Conservation (phyloP, 176 grass and related monocot genomes). For the Panicum miliaceum region DNA sequence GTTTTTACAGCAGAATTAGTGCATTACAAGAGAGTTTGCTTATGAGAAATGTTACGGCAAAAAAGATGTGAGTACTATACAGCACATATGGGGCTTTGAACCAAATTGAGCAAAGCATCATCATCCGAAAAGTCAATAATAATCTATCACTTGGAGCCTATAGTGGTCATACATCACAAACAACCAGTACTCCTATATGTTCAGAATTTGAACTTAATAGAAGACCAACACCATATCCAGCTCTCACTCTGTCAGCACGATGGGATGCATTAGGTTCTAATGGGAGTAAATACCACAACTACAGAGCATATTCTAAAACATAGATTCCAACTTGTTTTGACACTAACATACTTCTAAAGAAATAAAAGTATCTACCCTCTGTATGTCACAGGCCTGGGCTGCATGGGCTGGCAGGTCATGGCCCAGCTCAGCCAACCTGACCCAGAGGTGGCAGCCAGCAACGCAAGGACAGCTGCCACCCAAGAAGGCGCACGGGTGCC, state of each 20-base stretch:
- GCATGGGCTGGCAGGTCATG: not conserved
- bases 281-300: not conserved
- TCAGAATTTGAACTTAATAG: not conserved
- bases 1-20: constrained; percentile 31
- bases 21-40: constrained; percentile 6
- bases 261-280: not conserved
- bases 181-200: constrained; percentile 3
- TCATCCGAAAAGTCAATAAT: no score
- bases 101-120: not conserved
- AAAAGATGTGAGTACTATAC: not conserved
- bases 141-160: not conserved
- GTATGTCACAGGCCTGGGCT: not conserved
- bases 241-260: not conserved
- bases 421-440: no score
- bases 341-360: not conserved
- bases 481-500: no score
- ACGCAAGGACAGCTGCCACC: no score
- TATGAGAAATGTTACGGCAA: not conserved
- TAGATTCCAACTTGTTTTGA: not conserved
- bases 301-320: not conserved
- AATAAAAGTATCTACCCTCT: not conserved
- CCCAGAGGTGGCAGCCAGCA: no score
- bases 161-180: constrained; percentile 11
- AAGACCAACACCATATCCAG: not conserved
- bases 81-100: not conserved